phyloP scores from a whole-genome alignment of 2,329 filamentous ascomycete species.

The Scedosporium aurantiacum region DNA sequence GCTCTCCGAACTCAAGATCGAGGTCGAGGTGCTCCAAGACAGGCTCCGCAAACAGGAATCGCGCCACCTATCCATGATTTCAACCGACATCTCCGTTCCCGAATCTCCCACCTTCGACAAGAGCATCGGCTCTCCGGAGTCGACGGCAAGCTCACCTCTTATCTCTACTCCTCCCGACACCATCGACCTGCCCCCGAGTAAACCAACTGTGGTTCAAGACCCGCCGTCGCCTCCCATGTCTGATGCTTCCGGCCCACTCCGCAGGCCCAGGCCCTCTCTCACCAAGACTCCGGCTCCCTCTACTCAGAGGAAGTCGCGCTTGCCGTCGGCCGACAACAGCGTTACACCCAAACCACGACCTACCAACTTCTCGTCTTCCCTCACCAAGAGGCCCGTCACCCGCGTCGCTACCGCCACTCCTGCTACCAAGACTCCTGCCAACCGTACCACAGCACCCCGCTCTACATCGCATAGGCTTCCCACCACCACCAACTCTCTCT shows the following conservation, averaged over 20 bases:
- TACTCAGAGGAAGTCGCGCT: slow-evolving; percentile 34
- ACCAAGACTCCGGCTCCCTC: slow-evolving; percentile 24
- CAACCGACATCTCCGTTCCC: slow-evolving; percentile 50
- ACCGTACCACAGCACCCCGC: slow-evolving; percentile 45
- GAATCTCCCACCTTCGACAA: slow-evolving; percentile 65
- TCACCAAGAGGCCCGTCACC: slow-evolving; percentile 27
- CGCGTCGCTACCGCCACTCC: slow-evolving; percentile 37
- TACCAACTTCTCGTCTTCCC: slow-evolving; percentile 26
- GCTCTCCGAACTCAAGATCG: slow-evolving; percentile 83
- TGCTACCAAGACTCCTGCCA: slow-evolving; percentile 35
- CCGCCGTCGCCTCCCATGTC: slow-evolving; percentile 92
- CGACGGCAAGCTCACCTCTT: slow-evolving; percentile 84
- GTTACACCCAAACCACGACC: slow-evolving; percentile 47
- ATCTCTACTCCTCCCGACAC: slow-evolving; percentile 71
- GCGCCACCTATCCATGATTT: slow-evolving; percentile 47
- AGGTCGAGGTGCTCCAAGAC: slow-evolving; percentile 87
- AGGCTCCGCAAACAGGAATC: slow-evolving; percentile 67
- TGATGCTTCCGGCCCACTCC: slow-evolving; percentile 59
- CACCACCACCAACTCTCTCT: slow-evolving; percentile 59
- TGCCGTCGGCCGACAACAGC: slow-evolving; percentile 44
- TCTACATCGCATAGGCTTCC: slow-evolving; percentile 38
- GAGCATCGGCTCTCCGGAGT: slow-evolving; percentile 65
- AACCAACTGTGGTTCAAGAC: slow-evolving; percentile 50
- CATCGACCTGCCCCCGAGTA: slow-evolving; percentile 43
- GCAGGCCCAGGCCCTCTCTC: slow-evolving; percentile 35